A percentile compares a stretch with the other conserved stretches of the same genome.
Conservation (phyloP, 2,329 filamentous ascomycete species). For the Microsporum audouinii region DNA sequence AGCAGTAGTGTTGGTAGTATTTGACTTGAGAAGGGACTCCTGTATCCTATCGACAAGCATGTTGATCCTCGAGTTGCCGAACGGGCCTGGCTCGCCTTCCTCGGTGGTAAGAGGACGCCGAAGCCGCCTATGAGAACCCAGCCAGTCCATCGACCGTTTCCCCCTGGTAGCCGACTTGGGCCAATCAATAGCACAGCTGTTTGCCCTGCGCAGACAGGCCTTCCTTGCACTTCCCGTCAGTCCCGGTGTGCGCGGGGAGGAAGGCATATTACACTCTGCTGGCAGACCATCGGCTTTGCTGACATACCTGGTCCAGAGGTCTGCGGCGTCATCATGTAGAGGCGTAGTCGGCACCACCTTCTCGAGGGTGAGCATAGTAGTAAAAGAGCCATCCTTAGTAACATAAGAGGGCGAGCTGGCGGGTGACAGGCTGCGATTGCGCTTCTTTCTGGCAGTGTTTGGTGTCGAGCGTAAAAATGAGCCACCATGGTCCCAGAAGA, state of each 20-base stretch:
- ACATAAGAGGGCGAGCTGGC: slow-evolving; percentile 51
- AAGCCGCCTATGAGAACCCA: slow-evolving; percentile 31
- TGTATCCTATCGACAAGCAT: slow-evolving; percentile 58
- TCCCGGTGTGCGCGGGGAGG: slow-evolving; percentile 55
- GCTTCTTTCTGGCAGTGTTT: slow-evolving; percentile 45
- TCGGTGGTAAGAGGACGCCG: background rate
- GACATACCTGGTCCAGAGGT: slow-evolving; percentile 68
- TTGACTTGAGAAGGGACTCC: slow-evolving; percentile 33
- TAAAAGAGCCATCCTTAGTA: slow-evolving; percentile 17
- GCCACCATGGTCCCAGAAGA: slow-evolving; percentile 46
- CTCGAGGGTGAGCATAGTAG: slow-evolving; percentile 34
- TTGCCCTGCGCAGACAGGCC: slow-evolving; percentile 48
- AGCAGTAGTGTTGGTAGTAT: slow-evolving; percentile 19
- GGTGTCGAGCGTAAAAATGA: slow-evolving; percentile 37
- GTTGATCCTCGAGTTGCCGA: slow-evolving; percentile 38
- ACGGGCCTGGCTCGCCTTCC: slow-evolving; percentile 17
- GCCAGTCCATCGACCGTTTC: slow-evolving; percentile 44
- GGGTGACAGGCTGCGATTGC: slow-evolving; percentile 63
- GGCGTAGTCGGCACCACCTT: slow-evolving; percentile 50
- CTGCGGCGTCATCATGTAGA: slow-evolving; percentile 58
- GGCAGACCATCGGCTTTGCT: slow-evolving; percentile 38
- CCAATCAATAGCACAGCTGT: slow-evolving; percentile 60
- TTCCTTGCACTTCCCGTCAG: slow-evolving; percentile 28
- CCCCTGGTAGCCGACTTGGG: slow-evolving; percentile 52
- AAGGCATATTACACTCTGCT: slow-evolving; percentile 45